Evolutionary conservation across 208 protist genomes (phyloP), one percentile per base, ranked within the genome.

Genomic region (Acanthamoeba triangularis): DNA sequence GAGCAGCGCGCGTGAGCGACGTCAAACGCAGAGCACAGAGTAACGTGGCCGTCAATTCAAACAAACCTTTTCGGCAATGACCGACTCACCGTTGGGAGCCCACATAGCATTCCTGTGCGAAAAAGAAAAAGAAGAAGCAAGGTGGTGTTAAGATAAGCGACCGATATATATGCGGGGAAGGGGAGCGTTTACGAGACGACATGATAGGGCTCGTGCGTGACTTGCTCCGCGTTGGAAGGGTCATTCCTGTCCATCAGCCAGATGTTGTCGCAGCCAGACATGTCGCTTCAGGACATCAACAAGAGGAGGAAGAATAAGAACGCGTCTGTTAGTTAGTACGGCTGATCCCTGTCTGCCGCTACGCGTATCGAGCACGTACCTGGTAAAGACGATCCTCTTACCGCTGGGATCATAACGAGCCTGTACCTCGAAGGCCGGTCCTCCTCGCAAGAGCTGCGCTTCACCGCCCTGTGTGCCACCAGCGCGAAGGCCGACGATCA

Each of bases 1-100:
- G 28, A 11, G 6, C 11, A 10, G 18, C 16, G n/a, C 10, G 72
- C 18, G 72, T 23, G 44, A 11, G 18, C 3, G 33, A 37, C 49
- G 11, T 52, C 49, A 52, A 11, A 52, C 7, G 49, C 4, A 11
- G 11, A 11, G 49, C 7, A 52, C 7, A 11, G 49, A 52, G 49
- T 4, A 11, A 52, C 49, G 7, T 14, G 13, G 7, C 7, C 7
- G 7, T 16, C 25, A 14, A 52, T 52, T 18, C 49, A 52, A 52
- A 5, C 69, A 35, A 47, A 87, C 90, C 90, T 94, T 94, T 44
- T 52, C 90, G 72, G 90, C 90, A 56, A 94, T 23, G 90, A 94
- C 35, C 3, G 56, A 49, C 25, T 80, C 30, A 5, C 35, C 90
- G 54, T 82, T 65, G 37, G 90, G 37, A 3, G 90, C 91, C 65